phyloP scores from a whole-genome alignment of 2,329 filamentous ascomycete species.

The Annulohypoxylon truncatum region DNA sequence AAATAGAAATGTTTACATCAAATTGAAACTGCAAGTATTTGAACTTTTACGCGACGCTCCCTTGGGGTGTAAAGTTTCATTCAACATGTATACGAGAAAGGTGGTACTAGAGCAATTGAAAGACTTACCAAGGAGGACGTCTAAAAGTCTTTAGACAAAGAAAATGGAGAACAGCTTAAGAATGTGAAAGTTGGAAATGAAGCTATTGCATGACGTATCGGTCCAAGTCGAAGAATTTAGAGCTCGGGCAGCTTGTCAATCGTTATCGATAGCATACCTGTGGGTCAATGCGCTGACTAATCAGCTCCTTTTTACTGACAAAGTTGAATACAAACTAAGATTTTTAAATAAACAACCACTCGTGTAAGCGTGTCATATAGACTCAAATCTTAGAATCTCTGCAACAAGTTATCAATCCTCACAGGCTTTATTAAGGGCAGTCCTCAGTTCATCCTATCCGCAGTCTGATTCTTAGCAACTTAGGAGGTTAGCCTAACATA shows the following conservation, averaged over 20 bases:
- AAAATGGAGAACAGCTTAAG: background rate
- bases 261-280: slow-evolving; percentile 21
- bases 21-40: background rate
- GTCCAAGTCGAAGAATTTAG: slow-evolving; percentile 21
- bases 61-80: background rate
- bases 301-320: background rate
- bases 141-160: slow-evolving; percentile 4
- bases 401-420: background rate
- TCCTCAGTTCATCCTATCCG: background rate
- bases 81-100: background rate
- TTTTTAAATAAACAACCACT: too few species aligned
- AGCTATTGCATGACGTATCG: slow-evolving; percentile 31
- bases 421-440: too few species aligned
- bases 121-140: background rate
- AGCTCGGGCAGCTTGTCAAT: slow-evolving; percentile 14
- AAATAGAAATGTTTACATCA: slow-evolving; percentile 8
- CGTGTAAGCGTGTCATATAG: too few species aligned
- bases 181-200: slow-evolving; percentile 1
- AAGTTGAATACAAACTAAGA: too few species aligned
- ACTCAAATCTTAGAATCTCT: too few species aligned
- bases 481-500: too few species aligned
- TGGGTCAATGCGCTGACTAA: slow-evolving; percentile 9
- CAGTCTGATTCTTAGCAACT: too few species aligned
- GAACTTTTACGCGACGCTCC: background rate
- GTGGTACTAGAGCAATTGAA: background rate